phyloP scores from a whole-genome alignment of 257 asterid genomes.

The Solanum ahanhuiri region DNA sequence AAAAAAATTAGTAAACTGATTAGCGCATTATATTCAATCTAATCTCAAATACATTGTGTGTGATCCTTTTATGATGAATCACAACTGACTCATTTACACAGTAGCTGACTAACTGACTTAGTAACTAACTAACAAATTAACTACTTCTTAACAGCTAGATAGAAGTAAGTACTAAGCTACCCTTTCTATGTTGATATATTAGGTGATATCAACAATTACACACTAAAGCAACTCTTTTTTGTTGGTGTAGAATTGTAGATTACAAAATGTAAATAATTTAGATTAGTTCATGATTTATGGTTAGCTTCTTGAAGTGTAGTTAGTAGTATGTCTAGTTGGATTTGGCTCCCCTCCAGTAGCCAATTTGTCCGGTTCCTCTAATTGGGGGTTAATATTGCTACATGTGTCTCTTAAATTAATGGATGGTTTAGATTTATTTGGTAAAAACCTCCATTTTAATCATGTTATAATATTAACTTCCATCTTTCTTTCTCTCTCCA shows the following conservation, averaged over 20 bases:
- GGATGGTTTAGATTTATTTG: not conserved
- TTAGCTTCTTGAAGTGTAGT: not conserved
- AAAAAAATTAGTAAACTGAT: no score
- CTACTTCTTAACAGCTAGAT: no score
- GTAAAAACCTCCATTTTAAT: not conserved
- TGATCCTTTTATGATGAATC: no score
- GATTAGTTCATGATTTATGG: not conserved
- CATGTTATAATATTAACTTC: not conserved
- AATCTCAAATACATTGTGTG: no score
- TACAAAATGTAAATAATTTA: not conserved
- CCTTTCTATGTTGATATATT: no score
- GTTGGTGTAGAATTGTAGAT: not conserved
- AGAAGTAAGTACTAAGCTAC: no score
- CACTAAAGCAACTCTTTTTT: not conserved
- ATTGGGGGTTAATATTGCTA: not conserved
- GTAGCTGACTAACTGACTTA: no score
- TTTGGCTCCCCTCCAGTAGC: not conserved
- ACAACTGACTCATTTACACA: no score
- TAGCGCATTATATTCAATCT: no score
- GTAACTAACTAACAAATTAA: no score
- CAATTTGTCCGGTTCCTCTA: not conserved
- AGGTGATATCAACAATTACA: not conserved
- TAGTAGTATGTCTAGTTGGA: not conserved
- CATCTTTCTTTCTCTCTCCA: not conserved
- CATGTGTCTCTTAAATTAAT: not conserved